Evolutionary conservation across 257 asterid species (phyloP).

Genomic region (Scutellaria galericulata): DNA sequence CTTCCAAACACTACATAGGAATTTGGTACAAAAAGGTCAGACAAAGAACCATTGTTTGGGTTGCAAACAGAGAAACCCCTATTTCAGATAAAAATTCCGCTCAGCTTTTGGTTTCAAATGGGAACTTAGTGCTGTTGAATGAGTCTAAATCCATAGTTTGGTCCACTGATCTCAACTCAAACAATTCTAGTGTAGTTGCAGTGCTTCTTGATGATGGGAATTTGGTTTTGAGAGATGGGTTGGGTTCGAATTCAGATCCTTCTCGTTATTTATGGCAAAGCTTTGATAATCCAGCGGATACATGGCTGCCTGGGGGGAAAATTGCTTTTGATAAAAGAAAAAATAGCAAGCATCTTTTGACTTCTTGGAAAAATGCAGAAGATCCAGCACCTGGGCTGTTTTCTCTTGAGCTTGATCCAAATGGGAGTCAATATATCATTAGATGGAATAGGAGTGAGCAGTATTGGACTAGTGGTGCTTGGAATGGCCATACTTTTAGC

Average conservation of each 20-base stretch:
- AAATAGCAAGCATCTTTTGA: constrained; percentile 47
- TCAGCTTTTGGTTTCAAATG: constrained; percentile 38
- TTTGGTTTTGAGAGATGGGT: constrained; percentile 54
- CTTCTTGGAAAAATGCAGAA: constrained; percentile 75
- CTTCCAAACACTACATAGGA: constrained; percentile 52
- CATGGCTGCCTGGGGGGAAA: constrained; percentile 79
- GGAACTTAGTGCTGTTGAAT: constrained; percentile 51
- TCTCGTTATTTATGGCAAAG: constrained; percentile 62
- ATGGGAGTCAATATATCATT: constrained; percentile 48
- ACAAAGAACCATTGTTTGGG: constrained; percentile 53
- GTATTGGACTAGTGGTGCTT: constrained; percentile 73
- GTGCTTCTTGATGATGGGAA: constrained; percentile 67
- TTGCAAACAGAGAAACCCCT: constrained; percentile 65
- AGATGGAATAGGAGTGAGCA: constrained; percentile 50
- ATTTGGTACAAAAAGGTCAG: constrained; percentile 54
- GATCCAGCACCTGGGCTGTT: constrained; percentile 79
- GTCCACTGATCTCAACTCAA: constrained; percentile 52
- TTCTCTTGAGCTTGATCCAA: constrained; percentile 65
- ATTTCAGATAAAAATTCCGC: constrained; percentile 40
- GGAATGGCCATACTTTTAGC: constrained; percentile 68
- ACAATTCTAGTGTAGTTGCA: constrained; percentile 45
- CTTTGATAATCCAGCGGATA: constrained; percentile 55
- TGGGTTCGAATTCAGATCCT: constrained; percentile 29
- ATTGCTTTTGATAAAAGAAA: constrained; percentile 60
- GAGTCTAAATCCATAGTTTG: constrained; percentile 49